Percentiles rank a stretch among this genome's conserved stretches.
Evolutionary conservation across 768 basidiomycete species (phyloP).

Genomic region (Leccinum imitatum): DNA sequence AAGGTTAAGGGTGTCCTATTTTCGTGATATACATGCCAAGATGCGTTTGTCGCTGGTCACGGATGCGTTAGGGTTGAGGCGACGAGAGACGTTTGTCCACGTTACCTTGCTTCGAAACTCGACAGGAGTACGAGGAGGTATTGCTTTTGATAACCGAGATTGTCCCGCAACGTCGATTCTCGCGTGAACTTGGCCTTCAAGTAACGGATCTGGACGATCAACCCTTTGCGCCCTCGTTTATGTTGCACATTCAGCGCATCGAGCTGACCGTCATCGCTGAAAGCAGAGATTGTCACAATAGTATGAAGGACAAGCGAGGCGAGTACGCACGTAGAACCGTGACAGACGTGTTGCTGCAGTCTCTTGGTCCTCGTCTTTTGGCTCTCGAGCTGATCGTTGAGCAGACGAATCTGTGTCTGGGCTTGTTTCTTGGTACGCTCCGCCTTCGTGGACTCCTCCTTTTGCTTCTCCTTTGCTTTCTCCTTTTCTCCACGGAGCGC

Average conservation of each 20-base stretch:
- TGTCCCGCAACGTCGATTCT: constrained; percentile 75
- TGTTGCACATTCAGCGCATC: constrained; percentile 61
- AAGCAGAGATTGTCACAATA: neutral
- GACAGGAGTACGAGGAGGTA: constrained; percentile 78
- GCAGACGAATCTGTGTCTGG: constrained; percentile 60
- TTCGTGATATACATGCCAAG: constrained; percentile 66
- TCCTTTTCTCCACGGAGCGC: constrained; percentile 67
- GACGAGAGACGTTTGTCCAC: neutral
- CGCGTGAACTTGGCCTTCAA: constrained; percentile 89
- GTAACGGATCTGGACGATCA: constrained; percentile 88
- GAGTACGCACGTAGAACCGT: constrained; percentile 48
- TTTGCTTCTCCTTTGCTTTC: constrained; percentile 34
- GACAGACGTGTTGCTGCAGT: constrained; percentile 52
- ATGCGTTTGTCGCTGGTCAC: constrained; percentile 62
- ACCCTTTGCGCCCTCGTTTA: constrained; percentile 84
- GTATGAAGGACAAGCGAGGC: neutral
- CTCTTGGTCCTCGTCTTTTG: constrained; percentile 43
- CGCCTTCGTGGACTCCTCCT: constrained; percentile 54
- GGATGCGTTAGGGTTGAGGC: constrained; percentile 3
- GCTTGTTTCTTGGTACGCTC: constrained; percentile 68
- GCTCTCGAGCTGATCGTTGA: constrained; percentile 64
- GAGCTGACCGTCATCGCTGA: constrained; percentile 52
- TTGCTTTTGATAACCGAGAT: constrained; percentile 82
- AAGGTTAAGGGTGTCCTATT: constrained; percentile 62
- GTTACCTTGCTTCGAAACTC: constrained; percentile 67